Evolutionary conservation across 495 filamentous ascomycete species (phyloP).

Genomic region (Aspergillus sclerotiicarbonarius): DNA sequence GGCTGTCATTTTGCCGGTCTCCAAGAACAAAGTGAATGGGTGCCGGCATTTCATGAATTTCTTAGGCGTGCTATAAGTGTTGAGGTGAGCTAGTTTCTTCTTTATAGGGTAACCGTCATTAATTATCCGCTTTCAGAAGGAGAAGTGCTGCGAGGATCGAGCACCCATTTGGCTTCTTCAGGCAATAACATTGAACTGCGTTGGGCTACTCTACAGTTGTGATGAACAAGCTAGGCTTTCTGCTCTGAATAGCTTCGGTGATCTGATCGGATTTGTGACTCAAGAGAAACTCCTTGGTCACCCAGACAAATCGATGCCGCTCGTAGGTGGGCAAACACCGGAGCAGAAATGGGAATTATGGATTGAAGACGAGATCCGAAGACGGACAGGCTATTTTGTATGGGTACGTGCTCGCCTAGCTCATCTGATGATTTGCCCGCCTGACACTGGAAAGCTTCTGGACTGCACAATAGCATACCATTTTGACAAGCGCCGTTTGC

Average conservation of each 20-base stretch:
- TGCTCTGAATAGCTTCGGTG: slow-evolving; percentile 29
- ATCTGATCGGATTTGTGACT: slow-evolving; percentile 32
- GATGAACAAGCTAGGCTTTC: slow-evolving; percentile 28
- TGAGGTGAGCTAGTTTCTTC: slow-evolving; percentile 28
- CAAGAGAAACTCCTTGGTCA: slow-evolving; percentile 25
- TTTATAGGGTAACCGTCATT: not conserved
- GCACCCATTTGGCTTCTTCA: slow-evolving; percentile 38
- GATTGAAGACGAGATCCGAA: slow-evolving; percentile 35
- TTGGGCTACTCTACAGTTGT: slow-evolving; percentile 41
- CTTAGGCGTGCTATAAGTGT: slow-evolving; percentile 38
- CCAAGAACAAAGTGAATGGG: slow-evolving; percentile 27
- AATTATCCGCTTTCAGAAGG: slow-evolving; percentile 22
- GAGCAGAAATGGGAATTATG: slow-evolving; percentile 26
- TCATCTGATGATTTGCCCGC: slow-evolving; percentile 3
- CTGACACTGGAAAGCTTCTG: slow-evolving; percentile 31
- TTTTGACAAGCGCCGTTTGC: slow-evolving; percentile 33
- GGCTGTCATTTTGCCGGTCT: slow-evolving; percentile 39
- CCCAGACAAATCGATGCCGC: not conserved
- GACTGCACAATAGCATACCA: slow-evolving; percentile 48
- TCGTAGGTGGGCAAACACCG: slow-evolving; percentile 11
- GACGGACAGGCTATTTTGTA: slow-evolving; percentile 45
- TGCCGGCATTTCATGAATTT: slow-evolving; percentile 43
- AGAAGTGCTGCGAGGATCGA: slow-evolving; percentile 17
- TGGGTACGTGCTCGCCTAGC: slow-evolving; percentile 33
- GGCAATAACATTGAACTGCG: slow-evolving; percentile 37